Evolutionary conservation across 2,329 filamentous ascomycete species (phyloP), one percentile per base, ranked within the genome.

Genomic region (Madurella mycetomatis): DNA sequence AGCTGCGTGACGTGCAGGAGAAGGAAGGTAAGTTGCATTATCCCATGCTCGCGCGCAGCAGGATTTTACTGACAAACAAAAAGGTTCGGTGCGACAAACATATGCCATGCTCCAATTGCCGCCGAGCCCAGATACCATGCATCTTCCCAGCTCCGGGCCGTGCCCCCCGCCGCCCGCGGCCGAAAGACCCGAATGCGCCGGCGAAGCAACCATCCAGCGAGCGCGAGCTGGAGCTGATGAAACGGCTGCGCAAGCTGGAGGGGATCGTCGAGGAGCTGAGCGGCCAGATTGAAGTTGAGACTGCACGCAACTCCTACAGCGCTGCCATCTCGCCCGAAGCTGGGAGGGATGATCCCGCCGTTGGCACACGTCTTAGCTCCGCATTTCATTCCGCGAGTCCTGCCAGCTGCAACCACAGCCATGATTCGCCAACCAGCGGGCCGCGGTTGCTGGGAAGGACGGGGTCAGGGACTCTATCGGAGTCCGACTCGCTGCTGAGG

Each of bases 61-160:
- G 15, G 9, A 37, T 9, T 19, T 40, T 7, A 31, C 51, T 46
- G 41, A 48, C 41, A 41, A 25, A 13, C 12, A 4, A 87, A 87
- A 37, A 88, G 69, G 87, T 91, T 51, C 86, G 86, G 64, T 91
- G 87, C 76, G 86, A 91, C 73, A 90, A 90, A 73, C 78, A 82
- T 64, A 83, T 88, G 75, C 85, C 87, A 15, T 91, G 87, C 69
- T 83, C 83, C 63, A 90, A 91, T 68, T 91, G 87, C 68, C 80
- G 81, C 41, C 82, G 85, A 60, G 85, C 85, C 41, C 75, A 84
- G 62, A 87, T 87, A 54, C 81, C 86, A 61, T 91, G 87, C 68
- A 73, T 89, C 47, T 91, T 88, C 65, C 87, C 87, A 1, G 84
- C 86, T 2, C 87, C 87, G 0, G 87, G 87, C 9, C 79, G 87